phyloP scores from a whole-genome alignment of 108 stramenopile species.

The Skeletonema menzelii region DNA sequence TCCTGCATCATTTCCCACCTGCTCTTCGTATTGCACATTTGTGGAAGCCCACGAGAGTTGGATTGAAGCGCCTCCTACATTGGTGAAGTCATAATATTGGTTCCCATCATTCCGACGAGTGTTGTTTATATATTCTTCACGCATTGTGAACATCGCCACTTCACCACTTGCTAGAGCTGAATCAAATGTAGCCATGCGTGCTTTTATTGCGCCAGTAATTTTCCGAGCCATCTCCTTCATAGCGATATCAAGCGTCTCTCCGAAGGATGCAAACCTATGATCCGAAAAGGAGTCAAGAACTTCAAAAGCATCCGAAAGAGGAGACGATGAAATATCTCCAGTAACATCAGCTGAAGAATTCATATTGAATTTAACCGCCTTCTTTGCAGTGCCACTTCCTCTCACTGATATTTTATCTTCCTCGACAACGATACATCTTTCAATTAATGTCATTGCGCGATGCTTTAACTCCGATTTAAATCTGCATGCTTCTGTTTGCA shows the following conservation, averaged over 20 bases:
- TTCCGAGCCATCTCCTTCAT: slow-evolving; percentile 16
- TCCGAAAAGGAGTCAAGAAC: slow-evolving; percentile 25
- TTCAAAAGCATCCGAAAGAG: slow-evolving; percentile 34
- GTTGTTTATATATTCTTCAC: slow-evolving; percentile 26
- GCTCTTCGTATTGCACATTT: background rate
- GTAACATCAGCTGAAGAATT: background rate
- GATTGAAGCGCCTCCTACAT: slow-evolving; percentile 14
- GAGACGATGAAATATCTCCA: slow-evolving; percentile 9
- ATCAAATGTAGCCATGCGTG: slow-evolving; percentile 9
- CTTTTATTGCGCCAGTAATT: slow-evolving; percentile 3
- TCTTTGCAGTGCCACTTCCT: slow-evolving; percentile 12
- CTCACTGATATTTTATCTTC: slow-evolving; percentile 11
- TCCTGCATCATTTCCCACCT: background rate
- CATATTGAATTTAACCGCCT: background rate
- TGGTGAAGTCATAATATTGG: background rate
- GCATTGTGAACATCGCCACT: background rate
- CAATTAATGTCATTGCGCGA: slow-evolving; percentile 18
- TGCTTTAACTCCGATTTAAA: slow-evolving; percentile 35
- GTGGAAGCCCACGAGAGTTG: slow-evolving; percentile 28
- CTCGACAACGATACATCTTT: slow-evolving; percentile 17
- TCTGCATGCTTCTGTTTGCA: slow-evolving; percentile 11
- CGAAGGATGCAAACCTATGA: slow-evolving; percentile 23
- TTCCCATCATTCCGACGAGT: background rate
- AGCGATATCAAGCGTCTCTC: slow-evolving; percentile 33
- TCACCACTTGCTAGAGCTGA: slow-evolving; percentile 6